A percentile compares a stretch with the other conserved stretches of the same genome.
Evolutionary conservation across 139 green algal species (phyloP).

Genomic region (Astrephomene gubernaculifera): DNA sequence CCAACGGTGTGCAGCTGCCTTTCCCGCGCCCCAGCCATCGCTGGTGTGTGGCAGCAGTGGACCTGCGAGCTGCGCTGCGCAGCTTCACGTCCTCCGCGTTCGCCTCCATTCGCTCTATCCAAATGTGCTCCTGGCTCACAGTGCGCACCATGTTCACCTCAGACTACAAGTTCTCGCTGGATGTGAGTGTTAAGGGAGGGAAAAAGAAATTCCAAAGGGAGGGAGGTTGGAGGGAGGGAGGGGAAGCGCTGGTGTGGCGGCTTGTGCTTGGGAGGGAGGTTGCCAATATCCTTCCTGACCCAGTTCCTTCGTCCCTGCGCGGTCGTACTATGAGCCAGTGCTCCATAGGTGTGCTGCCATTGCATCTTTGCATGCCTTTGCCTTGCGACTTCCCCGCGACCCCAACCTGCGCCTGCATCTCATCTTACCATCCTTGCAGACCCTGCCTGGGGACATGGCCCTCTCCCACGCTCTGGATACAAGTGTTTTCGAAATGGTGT

Average conservation of each 20-base stretch:
- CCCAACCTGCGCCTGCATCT: no score
- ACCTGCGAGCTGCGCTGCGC: constrained; percentile 56
- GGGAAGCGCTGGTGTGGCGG: no score
- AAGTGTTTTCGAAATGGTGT: constrained; percentile 59
- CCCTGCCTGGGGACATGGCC: constrained; percentile 72
- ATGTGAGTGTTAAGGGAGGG: constrained; percentile 60
- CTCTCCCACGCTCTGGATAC: constrained; percentile 64
- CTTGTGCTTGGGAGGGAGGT: no score
- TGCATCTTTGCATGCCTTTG: no score
- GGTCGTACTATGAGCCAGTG: no score
- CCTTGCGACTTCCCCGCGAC: no score
- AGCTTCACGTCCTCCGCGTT: constrained; percentile 59
- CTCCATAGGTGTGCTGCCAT: no score
- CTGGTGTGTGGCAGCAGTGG: constrained; percentile 77
- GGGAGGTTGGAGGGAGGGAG: no score
- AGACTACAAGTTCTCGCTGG: constrained; percentile 67
- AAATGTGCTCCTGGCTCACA: constrained; percentile 78
- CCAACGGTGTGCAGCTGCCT: constrained; percentile 64
- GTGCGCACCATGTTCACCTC: constrained; percentile 80
- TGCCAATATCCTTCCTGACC: no score
- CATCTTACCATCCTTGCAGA: no score
- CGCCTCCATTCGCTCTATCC: constrained; percentile 59
- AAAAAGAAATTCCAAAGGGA: no score
- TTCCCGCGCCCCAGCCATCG: constrained; percentile 49
- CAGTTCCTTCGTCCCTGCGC: no score